phyloP scores from a whole-genome alignment of 306 rosid genomes.

The Pueraria montana region DNA sequence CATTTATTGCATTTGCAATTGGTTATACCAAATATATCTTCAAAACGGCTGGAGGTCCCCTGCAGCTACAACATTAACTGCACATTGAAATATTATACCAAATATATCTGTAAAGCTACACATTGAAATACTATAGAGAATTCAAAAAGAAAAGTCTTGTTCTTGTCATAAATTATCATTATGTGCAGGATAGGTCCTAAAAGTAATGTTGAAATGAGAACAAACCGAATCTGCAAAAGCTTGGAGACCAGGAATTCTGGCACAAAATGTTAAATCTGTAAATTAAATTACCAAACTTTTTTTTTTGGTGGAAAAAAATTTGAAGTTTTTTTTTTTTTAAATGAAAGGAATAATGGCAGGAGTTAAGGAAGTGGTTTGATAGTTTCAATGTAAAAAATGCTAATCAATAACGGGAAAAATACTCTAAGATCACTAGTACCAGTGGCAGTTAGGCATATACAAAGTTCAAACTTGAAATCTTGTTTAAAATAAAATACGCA shows the following conservation, averaged over 20 bases:
- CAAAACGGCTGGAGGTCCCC: not conserved
- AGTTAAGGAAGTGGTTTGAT: not conserved
- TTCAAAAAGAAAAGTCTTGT: not conserved
- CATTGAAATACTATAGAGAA: not conserved
- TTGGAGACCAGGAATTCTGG: not conserved
- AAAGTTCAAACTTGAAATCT: not conserved
- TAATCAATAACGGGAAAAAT: not conserved
- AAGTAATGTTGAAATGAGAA: not conserved
- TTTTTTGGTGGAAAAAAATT: too few relatives aligned
- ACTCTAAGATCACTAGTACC: not conserved
- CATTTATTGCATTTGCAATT: slow-evolving; percentile 5
- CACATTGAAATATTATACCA: not conserved
- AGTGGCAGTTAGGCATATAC: not conserved
- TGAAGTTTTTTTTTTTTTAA: too few relatives aligned
- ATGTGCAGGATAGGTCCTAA: not conserved
- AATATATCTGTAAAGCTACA: not conserved
- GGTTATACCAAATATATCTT: slow-evolving; percentile 14
- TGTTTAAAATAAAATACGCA: not conserved
- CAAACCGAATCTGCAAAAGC: not conserved
- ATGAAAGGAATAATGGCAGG: not conserved
- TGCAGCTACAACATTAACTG: not conserved
- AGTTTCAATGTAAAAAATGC: not conserved
- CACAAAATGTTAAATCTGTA: not conserved
- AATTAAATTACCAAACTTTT: not conserved
- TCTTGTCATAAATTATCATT: not conserved